Evolutionary conservation across 495 filamentous ascomycete species (phyloP).

Genomic region (Aspergillus olivimuriae): DNA sequence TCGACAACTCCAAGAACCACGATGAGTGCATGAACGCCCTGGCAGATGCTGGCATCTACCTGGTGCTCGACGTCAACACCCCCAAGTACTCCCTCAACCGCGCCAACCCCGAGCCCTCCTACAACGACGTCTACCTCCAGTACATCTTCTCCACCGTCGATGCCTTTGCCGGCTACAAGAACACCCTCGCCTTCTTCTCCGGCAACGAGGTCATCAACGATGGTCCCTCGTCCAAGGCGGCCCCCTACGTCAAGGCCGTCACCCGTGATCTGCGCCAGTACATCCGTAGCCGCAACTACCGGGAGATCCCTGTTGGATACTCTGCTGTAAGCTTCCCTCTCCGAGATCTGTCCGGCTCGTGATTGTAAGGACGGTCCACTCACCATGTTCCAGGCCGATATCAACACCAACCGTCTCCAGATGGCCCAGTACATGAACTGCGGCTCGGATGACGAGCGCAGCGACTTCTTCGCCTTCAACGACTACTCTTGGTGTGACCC

Average conservation of each 20-base stretch:
- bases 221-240: slow-evolving; percentile 62
- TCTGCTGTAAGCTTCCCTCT: slow-evolving; percentile 55
- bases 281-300: slow-evolving; percentile 65
- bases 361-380: slow-evolving; percentile 27
- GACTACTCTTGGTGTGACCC: slow-evolving; percentile 97
- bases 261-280: slow-evolving; percentile 90
- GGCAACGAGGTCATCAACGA: slow-evolving; percentile 96
- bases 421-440: slow-evolving; percentile 95
- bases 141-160: slow-evolving; percentile 91
- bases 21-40: slow-evolving; percentile 78
- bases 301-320: slow-evolving; percentile 85
- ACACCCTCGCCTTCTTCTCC: slow-evolving; percentile 92
- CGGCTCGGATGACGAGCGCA: slow-evolving; percentile 74
- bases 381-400: slow-evolving; percentile 46
- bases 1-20: slow-evolving; percentile 81
- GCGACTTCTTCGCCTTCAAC: slow-evolving; percentile 96
- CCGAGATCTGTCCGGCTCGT: too few species aligned
- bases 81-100: slow-evolving; percentile 81
- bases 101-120: slow-evolving; percentile 63
- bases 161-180: slow-evolving; percentile 77
- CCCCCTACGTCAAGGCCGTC: slow-evolving; percentile 88
- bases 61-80: slow-evolving; percentile 79
- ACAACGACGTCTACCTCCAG: slow-evolving; percentile 90
- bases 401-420: slow-evolving; percentile 78
- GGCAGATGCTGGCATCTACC: slow-evolving; percentile 82